Evolutionary conservation across 805 yeast genomes (phyloP), one percentile per base, ranked within the genome.

Genomic region (Hanseniaspora thailandica): DNA sequence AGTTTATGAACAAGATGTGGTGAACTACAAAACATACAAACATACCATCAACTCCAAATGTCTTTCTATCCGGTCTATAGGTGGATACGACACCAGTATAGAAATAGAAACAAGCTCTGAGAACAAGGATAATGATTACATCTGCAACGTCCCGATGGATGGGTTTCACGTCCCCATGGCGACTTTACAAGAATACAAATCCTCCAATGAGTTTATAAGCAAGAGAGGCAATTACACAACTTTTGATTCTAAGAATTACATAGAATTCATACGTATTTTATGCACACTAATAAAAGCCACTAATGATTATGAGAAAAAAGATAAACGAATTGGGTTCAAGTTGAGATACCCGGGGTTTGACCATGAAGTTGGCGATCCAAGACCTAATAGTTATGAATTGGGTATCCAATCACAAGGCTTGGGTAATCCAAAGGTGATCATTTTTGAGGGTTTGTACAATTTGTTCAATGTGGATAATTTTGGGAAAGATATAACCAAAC

Each of bases 181-280:
- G 0, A 69, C 71, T 10, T 66, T 84, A 10, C 66, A 65, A n/a
- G 57, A 66, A 39, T 74, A 84, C 61, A 66, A 70, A 9, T 77
- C 86, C 58, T 73, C 86, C 0, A 70, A 63, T 10, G 69, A 67
- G 33, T 90, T 95, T 0, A 67, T 78, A 30, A 64, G 67, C 26
- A 71, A 86, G 56, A 73, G 97, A 47, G 97, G 97, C 0, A 83
- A 96, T 0, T 94, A 96, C 1, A 77, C 73, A 59, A 88, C 97
- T 0, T 90, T 89, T 68, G 89, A 89, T 62, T 76, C 84, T 5
- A 62, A 66, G 12, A 72, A 67, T 55, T 66, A 61, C 54, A 47
- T 59, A 12, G 60, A 62, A 45, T 47, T 66, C 25, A 60, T 64
- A 39, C 55, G 36, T 8, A 12, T 53, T 12, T 28, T 50, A 1